phyloP scores from a whole-genome alignment of 805 yeast genomes.

The Myxozyma vanderwaltii region DNA sequence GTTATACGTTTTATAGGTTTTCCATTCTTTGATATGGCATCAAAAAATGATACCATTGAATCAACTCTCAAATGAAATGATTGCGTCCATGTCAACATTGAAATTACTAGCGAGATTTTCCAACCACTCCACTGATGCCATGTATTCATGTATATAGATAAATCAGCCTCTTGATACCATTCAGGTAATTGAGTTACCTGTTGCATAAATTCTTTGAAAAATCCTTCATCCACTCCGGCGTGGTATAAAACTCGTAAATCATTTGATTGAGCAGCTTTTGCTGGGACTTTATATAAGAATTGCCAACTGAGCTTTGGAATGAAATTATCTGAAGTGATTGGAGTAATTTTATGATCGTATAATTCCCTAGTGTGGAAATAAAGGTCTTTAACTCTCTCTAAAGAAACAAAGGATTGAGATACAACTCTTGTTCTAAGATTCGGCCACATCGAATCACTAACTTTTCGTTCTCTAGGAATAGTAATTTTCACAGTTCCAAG shows the following conservation, averaged over 20 bases:
- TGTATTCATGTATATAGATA: neutral
- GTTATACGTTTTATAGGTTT: constrained; percentile 6
- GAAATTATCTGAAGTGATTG: constrained; percentile 5
- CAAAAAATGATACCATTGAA: constrained; percentile 7
- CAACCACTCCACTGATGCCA: constrained; percentile 19
- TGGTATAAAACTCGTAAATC: constrained; percentile 10
- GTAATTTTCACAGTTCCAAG: constrained; percentile 9
- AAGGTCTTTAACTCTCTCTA: neutral
- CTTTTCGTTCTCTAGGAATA: constrained; percentile 3
- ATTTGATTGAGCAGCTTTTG: constrained; percentile 1
- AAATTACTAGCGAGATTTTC: neutral
- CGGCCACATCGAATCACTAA: constrained; percentile 11
- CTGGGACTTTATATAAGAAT: constrained; percentile 15
- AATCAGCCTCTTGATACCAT: constrained; percentile 14
- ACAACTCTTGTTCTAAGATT: neutral
- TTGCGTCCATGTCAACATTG: constrained; percentile 11
- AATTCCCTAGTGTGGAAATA: constrained; percentile 7
- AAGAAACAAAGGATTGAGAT: constrained; percentile 1
- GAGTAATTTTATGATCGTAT: constrained; percentile 1
- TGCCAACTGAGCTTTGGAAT: constrained; percentile 12
- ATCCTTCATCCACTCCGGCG: constrained; percentile 24
- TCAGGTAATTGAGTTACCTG: neutral
- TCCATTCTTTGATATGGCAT: neutral
- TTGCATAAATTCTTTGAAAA: constrained; percentile 15
- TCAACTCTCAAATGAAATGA: constrained; percentile 2